Evolutionary conservation across 768 basidiomycete genomes (phyloP).

Genomic region (Phaffia tasmanica): DNA sequence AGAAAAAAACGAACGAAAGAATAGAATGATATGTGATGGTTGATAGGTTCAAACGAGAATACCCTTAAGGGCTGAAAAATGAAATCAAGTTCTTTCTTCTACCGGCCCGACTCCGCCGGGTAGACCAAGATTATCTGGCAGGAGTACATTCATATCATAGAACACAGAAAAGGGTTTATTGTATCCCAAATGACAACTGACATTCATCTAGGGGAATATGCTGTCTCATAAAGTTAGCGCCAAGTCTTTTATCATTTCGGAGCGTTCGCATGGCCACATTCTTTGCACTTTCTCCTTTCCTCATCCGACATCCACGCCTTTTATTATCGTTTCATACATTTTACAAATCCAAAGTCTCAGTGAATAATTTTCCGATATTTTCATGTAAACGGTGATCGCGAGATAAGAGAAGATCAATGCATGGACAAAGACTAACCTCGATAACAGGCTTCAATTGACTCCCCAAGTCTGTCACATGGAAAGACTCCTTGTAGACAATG

Average conservation of each 20-base stretch:
- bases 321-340: too few relatives aligned
- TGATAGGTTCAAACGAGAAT: too few relatives aligned
- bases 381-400: background rate
- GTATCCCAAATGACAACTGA: too few relatives aligned
- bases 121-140: background rate
- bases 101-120: too few relatives aligned
- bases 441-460: slow-evolving; percentile 89
- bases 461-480: slow-evolving; percentile 82
- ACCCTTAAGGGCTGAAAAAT: too few relatives aligned
- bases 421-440: slow-evolving; percentile 28
- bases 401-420: background rate
- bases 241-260: slow-evolving; percentile 43
- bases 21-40: too few relatives aligned
- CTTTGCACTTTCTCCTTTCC: slow-evolving; percentile 55
- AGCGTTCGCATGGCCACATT: slow-evolving; percentile 56
- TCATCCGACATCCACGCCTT: slow-evolving; percentile 63
- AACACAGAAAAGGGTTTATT: too few relatives aligned
- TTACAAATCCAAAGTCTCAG: background rate
- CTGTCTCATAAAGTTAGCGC: too few relatives aligned
- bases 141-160: background rate
- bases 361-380: background rate
- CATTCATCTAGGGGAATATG: too few relatives aligned
- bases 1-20: background rate
- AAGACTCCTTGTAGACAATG: slow-evolving; percentile 70
- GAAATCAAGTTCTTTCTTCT: background rate